phyloP scores from a whole-genome alignment of 495 filamentous ascomycete species.

The Collariella sp. region DNA sequence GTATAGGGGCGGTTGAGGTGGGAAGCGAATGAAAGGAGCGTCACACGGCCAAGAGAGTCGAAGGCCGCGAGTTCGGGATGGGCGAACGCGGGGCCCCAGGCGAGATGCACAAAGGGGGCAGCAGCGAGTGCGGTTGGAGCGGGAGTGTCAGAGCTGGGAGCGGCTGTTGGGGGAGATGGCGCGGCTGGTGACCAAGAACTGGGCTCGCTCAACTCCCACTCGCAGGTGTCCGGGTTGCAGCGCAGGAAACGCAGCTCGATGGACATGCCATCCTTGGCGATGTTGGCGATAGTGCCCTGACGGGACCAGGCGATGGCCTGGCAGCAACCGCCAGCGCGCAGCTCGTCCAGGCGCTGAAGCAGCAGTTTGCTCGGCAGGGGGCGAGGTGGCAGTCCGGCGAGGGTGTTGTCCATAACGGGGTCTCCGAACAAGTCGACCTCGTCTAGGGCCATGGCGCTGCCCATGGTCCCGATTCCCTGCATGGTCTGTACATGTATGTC shows the following conservation, averaged over 20 bases:
- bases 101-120: constrained; percentile 61
- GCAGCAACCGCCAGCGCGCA: constrained; percentile 69
- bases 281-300: constrained; percentile 75
- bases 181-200: constrained; percentile 29
- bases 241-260: constrained; percentile 65
- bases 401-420: constrained; percentile 38
- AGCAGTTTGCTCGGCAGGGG: constrained; percentile 55
- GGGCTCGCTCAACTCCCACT: constrained; percentile 67
- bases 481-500: constrained; percentile 12
- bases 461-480: constrained; percentile 19
- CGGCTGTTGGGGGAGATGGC: constrained; percentile 28
- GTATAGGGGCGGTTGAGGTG: constrained; percentile 58
- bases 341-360: constrained; percentile 65
- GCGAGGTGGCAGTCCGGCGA: constrained; percentile 40
- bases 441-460: constrained; percentile 45
- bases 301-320: constrained; percentile 90
- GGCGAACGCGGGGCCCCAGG: constrained; percentile 59
- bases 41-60: constrained; percentile 64
- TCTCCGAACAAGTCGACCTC: constrained; percentile 75
- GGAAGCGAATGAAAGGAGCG: constrained; percentile 53
- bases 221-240: constrained; percentile 59
- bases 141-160: constrained; percentile 35
- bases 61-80: constrained; percentile 63
- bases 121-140: constrained; percentile 26
- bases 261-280: constrained; percentile 58